Evolutionary conservation across 2,329 filamentous ascomycete species (phyloP), one percentile per base, ranked within the genome.

Genomic region (Cladosporium sp.): DNA sequence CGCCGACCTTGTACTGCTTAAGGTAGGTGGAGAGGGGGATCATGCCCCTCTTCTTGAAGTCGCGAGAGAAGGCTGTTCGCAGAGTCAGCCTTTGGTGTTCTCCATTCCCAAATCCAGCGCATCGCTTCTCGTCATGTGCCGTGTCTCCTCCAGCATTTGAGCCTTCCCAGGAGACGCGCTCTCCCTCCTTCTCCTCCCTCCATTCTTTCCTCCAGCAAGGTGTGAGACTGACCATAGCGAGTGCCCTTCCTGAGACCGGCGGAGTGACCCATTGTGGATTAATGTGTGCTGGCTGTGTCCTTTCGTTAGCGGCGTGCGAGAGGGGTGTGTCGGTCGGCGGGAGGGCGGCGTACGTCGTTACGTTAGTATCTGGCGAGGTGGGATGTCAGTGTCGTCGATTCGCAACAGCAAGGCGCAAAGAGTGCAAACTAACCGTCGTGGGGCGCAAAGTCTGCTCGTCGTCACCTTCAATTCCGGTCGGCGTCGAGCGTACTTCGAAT

Each of bases 11-110:
- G 87, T 95, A 97, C 73, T 88, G 83, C 75, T 85, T 85, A 70
- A 99, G 80, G 83, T 97, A 99, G 72, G 92, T 97, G 67, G 86
- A 90, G 71, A 97, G 80, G 68, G 82, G 78, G 79, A 99, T 96
- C 80, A 85, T 85, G 74, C 93, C 93, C 82, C 91, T 89, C 81
- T 96, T 80, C 78, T 93, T 90, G 83, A 95, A 96, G 73, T 85
- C 81, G 70, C 92, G 84, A 73, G 86, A 88, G 85, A 96, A 99
- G 79, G 89, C 64, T 67, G 58, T 57, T 37, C 20, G 18, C 19
- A 53, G 45, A 41, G 45, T 48, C 45, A 48, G 56, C 62, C 51
- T 40, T 36, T 20, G 37, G 12, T 54, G 44, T 54, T 43, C 44
- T 18, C 24, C 18, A 44, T 49, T 47, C 36, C 44, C 49, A 37